Conservation (phyloP, 352 stramenopile species). For the Phytopythium mirpurense region DNA sequence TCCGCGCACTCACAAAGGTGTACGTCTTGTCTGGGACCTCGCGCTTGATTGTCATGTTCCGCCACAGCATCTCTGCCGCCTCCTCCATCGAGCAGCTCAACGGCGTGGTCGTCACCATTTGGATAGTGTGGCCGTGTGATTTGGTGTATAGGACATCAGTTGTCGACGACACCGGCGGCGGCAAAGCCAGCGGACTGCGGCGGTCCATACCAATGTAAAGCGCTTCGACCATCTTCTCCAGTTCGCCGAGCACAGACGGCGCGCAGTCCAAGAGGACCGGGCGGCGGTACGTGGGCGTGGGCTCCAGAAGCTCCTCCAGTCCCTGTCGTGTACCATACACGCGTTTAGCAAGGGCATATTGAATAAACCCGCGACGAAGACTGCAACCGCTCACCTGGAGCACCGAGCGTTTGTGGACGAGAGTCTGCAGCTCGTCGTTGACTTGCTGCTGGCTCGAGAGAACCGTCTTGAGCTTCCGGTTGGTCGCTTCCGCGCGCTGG, state of each 20-base stretch:
- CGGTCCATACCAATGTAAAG: conserved; percentile 9
- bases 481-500: conserved; percentile 19
- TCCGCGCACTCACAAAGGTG: conserved; percentile 18
- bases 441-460: conserved; percentile 19
- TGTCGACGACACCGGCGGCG: not conserved
- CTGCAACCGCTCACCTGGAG: conserved; percentile 19
- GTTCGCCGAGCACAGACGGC: not conserved
- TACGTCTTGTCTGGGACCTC: conserved; percentile 19
- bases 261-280: conserved; percentile 4
- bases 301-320: conserved; percentile 14
- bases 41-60: conserved; percentile 15
- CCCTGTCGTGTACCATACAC: conserved; percentile 11
- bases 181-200: not conserved
- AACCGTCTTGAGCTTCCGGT: conserved; percentile 20
- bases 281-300: not conserved
- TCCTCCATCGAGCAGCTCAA: conserved; percentile 15
- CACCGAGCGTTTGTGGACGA: conserved; percentile 17
- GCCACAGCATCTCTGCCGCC: conserved; percentile 15
- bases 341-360: no score
- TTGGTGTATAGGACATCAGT: not conserved
- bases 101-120: conserved; percentile 18
- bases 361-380: no score
- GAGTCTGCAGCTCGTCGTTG: conserved; percentile 7
- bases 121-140: not conserved
- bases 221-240: conserved; percentile 11